phyloP scores from a whole-genome alignment of 257 asterid species.

The Galeopsis tetrahit region DNA sequence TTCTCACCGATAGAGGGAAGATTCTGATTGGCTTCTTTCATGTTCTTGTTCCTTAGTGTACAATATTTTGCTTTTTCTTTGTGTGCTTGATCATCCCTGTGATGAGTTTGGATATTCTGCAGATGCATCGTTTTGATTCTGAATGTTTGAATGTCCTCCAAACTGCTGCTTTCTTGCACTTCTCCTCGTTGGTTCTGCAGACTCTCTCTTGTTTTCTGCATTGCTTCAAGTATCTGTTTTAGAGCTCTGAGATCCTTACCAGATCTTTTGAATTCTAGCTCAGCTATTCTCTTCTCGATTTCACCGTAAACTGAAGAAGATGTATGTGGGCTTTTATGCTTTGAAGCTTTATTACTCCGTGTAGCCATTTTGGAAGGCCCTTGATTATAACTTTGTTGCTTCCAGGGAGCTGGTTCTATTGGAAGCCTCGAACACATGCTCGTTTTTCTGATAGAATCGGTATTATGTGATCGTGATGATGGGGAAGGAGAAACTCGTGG shows the following conservation, averaged over 20 bases:
- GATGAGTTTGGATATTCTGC: constrained; percentile 35
- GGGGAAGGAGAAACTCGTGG: constrained; percentile 37
- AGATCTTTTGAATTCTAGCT: constrained; percentile 70
- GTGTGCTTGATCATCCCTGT: constrained; percentile 37
- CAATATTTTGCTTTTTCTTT: constrained; percentile 37
- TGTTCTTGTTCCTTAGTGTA: constrained; percentile 41
- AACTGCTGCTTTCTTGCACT: constrained; percentile 31
- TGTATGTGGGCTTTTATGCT: constrained; percentile 28
- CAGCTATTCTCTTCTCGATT: constrained; percentile 73
- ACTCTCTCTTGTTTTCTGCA: constrained; percentile 66
- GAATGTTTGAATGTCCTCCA: constrained; percentile 21
- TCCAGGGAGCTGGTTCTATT: constrained; percentile 75
- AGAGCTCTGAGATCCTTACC: constrained; percentile 90
- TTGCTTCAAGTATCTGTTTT: constrained; percentile 85
- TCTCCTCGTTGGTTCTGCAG: constrained; percentile 46
- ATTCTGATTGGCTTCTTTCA: constrained; percentile 36
- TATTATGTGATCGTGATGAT: constrained; percentile 38
- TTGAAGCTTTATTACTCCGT: constrained; percentile 39
- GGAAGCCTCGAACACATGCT: constrained; percentile 49
- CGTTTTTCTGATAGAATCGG: constrained; percentile 41
- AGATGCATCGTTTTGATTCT: constrained; percentile 33
- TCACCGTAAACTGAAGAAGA: constrained; percentile 79
- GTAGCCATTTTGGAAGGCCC: constrained; percentile 42
- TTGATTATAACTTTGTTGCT: constrained; percentile 44
- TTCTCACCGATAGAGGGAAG: constrained; percentile 40